Conservation (phyloP, 768 basidiomycete genomes). For the Suillus brevipes region DNA sequence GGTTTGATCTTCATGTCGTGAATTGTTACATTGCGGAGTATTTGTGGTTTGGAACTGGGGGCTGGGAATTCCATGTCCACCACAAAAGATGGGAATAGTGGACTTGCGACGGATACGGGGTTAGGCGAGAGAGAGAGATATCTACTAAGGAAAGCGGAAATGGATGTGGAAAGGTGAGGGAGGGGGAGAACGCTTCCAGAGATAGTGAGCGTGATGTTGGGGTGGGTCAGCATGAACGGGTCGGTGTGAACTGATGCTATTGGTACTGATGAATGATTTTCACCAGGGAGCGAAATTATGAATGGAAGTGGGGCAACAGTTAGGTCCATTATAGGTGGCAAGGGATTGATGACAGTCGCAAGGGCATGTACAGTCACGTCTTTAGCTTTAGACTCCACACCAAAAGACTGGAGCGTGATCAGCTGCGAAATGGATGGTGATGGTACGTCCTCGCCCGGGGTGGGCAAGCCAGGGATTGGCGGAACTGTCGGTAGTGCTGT, state of each 20-base stretch:
- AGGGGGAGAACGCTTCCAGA: constrained; percentile 60
- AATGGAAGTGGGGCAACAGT: constrained; percentile 63
- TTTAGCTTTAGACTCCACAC: constrained; percentile 36
- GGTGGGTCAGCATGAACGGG: constrained; percentile 62
- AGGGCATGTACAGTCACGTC: constrained; percentile 47
- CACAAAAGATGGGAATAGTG: constrained; percentile 52
- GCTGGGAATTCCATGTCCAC: constrained; percentile 60
- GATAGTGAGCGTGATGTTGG: constrained; percentile 63
- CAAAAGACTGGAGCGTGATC: constrained; percentile 59
- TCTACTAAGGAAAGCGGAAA: constrained; percentile 64
- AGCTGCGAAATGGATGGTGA: constrained; percentile 60
- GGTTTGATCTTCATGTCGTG: constrained; percentile 72
- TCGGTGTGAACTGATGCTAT: constrained; percentile 55
- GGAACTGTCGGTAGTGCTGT: constrained; percentile 48
- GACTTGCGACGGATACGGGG: constrained; percentile 56
- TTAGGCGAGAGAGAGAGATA: constrained; percentile 62
- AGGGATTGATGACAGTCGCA: constrained; percentile 61
- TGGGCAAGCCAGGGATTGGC: constrained; percentile 62
- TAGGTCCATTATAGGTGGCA: constrained; percentile 48
- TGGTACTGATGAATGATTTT: constrained; percentile 33
- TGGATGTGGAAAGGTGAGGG: constrained; percentile 36
- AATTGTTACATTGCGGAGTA: constrained; percentile 74
- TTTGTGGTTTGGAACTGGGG: constrained; percentile 59
- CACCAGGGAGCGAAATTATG: constrained; percentile 49
- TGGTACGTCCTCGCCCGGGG: constrained; percentile 49